phyloP scores from a whole-genome alignment of 495 filamentous ascomycete genomes.

The Lasiosphaeria miniovina region DNA sequence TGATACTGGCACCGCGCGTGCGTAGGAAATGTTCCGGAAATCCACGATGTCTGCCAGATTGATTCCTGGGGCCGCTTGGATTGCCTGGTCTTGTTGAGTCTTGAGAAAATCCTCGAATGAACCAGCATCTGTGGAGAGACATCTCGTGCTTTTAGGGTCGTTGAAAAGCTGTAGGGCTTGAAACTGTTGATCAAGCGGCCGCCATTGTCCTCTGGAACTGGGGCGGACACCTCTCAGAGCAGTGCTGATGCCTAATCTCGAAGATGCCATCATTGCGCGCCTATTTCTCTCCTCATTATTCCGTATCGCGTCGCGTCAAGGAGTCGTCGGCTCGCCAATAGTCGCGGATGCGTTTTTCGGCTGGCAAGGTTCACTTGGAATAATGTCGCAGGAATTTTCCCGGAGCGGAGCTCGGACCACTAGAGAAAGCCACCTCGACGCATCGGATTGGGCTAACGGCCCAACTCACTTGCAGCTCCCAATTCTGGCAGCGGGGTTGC shows the following conservation, averaged over 20 bases:
- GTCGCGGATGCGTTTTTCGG: not conserved
- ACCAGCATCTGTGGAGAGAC: constrained; percentile 21
- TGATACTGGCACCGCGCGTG: constrained; percentile 77
- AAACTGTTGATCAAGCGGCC: constrained; percentile 28
- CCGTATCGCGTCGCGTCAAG: constrained; percentile 14
- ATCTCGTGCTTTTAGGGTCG: constrained; percentile 11
- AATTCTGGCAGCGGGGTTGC: not conserved
- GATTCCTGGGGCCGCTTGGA: constrained; percentile 17
- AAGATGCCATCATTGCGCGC: constrained; percentile 32
- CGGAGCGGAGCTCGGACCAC: constrained; percentile 12
- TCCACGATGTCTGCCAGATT: constrained; percentile 11
- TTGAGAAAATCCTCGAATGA: not conserved
- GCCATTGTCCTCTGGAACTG: constrained; percentile 17
- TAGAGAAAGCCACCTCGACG: not conserved
- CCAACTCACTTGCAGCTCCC: not conserved
- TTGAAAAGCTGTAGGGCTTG: constrained; percentile 20
- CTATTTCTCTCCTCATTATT: constrained; percentile 21
- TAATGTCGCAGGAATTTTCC: constrained; percentile 29
- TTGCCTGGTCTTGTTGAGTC: constrained; percentile 12
- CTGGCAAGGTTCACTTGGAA: constrained; percentile 2
- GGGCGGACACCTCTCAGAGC: constrained; percentile 26
- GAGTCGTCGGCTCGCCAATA: not conserved
- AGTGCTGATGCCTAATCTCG: constrained; percentile 21
- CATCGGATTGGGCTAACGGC: not conserved
- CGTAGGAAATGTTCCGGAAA: constrained; percentile 23